These are phyloP conservation scores for Citrus maxima DNA, from an alignment of 345 rosid genomes.

Conservation along the genomic window DNA sequence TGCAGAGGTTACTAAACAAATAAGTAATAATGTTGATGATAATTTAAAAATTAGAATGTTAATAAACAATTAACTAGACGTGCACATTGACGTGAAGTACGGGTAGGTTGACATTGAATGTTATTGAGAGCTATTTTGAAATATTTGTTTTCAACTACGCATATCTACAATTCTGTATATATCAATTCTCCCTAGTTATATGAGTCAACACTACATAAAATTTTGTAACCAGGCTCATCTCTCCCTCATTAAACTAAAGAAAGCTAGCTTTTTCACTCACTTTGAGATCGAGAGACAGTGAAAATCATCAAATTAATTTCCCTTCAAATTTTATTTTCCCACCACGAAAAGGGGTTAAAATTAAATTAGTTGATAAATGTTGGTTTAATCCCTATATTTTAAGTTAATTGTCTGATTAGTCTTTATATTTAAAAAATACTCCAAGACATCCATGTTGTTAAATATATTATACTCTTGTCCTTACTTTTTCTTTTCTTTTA, in stretches of 20 bases:
- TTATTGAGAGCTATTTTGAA: background rate
- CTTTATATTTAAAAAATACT: no score
- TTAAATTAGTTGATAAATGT: no score
- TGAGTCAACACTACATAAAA: background rate
- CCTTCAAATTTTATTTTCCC: background rate
- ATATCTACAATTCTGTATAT: background rate
- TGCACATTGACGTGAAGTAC: background rate
- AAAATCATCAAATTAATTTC: background rate
- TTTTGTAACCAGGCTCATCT: background rate
- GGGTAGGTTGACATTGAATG: slow-evolving; percentile 7
- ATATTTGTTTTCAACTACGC: background rate
- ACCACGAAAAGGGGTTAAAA: no score
- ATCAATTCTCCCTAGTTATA: background rate
- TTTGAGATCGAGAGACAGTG: no score
- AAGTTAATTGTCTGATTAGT: no score
- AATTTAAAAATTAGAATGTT: background rate
- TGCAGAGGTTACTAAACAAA: background rate
- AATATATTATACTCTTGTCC: no score
- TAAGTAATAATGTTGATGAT: background rate
- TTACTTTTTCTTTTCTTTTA: no score
- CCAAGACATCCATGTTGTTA: fast-evolving
- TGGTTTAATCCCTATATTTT: no score
- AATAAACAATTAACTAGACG: background rate
- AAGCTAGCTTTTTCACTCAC: no score
- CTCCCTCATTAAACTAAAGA: background rate